phyloP scores from a whole-genome alignment of 768 basidiomycete genomes.

The Amanita rubescens region DNA sequence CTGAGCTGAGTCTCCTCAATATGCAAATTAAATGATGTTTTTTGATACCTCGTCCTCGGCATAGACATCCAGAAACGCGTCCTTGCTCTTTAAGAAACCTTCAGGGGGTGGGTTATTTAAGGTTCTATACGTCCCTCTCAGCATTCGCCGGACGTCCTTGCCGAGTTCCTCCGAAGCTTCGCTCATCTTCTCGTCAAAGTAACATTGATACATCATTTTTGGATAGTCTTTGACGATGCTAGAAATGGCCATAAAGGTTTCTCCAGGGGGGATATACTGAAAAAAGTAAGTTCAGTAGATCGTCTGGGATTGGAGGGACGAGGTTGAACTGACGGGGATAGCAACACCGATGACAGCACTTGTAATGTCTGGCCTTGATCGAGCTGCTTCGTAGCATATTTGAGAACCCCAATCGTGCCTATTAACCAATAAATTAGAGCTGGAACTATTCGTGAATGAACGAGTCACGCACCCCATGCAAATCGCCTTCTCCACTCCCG shows the following conservation, averaged over 20 bases:
- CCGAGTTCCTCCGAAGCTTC: conserved; percentile 47
- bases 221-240: conserved; percentile 36
- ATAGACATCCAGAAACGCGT: conserved; percentile 50
- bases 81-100: conserved; percentile 40
- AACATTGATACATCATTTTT: conserved; percentile 55
- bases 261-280: conserved; percentile 55
- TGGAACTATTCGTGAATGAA: not conserved
- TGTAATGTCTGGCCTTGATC: conserved; percentile 60
- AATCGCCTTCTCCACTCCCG: conserved; percentile 37
- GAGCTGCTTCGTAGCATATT: conserved; percentile 61
- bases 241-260: conserved; percentile 39
- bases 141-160: conserved; percentile 44
- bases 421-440: not conserved
- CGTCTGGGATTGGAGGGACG: not conserved
- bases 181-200: conserved; percentile 44
- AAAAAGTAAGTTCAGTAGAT: not conserved
- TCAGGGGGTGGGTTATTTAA: conserved; percentile 49
- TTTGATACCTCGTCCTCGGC: conserved; percentile 34
- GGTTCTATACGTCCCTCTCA: conserved; percentile 50
- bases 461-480: conserved; percentile 50
- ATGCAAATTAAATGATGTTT: not conserved
- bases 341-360: conserved; percentile 48
- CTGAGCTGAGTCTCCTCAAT: too few relatives aligned
- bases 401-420: conserved; percentile 77
- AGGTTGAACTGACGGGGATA: conserved; percentile 43